Conservation (phyloP, 208 protist genomes). For the Leptomonas pyrrhocoris region DNA sequence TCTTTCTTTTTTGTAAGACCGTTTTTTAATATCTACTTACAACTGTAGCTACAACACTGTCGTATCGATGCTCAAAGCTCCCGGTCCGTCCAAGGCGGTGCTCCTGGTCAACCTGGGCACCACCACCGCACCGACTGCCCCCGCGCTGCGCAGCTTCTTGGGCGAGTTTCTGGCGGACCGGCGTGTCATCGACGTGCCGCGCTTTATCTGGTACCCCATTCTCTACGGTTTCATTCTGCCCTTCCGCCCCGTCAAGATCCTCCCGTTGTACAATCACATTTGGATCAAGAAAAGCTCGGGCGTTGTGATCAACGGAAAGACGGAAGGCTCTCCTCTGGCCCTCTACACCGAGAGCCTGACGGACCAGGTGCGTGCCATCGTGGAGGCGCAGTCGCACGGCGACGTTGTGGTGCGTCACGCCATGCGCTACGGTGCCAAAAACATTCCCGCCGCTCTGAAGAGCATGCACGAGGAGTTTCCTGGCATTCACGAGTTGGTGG, state of each 20-base stretch:
- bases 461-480: slow-evolving; percentile 21
- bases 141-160: slow-evolving; percentile 36
- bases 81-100: slow-evolving; percentile 27
- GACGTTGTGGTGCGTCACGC: slow-evolving; percentile 29
- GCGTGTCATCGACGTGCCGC: slow-evolving; percentile 51
- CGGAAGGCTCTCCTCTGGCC: slow-evolving; percentile 14
- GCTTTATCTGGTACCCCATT: slow-evolving; percentile 45
- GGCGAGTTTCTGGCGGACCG: slow-evolving; percentile 40
- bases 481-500: slow-evolving; percentile 25
- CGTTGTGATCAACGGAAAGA: slow-evolving; percentile 18
- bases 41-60: background rate
- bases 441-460: slow-evolving; percentile 24
- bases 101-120: slow-evolving; percentile 48
- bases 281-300: slow-evolving; percentile 35
- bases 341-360: slow-evolving; percentile 21
- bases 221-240: slow-evolving; percentile 61
- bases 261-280: slow-evolving; percentile 32
- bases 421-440: slow-evolving; percentile 40
- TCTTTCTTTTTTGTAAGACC: background rate
- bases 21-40: too few species aligned
- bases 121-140: slow-evolving; percentile 20
- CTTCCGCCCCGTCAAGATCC: slow-evolving; percentile 34
- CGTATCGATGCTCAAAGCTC: background rate
- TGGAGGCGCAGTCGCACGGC: background rate
- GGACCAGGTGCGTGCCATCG: background rate